Evolutionary conservation across 495 filamentous ascomycete species (phyloP).

Genomic region (Diplogelasinospora grovesii): DNA sequence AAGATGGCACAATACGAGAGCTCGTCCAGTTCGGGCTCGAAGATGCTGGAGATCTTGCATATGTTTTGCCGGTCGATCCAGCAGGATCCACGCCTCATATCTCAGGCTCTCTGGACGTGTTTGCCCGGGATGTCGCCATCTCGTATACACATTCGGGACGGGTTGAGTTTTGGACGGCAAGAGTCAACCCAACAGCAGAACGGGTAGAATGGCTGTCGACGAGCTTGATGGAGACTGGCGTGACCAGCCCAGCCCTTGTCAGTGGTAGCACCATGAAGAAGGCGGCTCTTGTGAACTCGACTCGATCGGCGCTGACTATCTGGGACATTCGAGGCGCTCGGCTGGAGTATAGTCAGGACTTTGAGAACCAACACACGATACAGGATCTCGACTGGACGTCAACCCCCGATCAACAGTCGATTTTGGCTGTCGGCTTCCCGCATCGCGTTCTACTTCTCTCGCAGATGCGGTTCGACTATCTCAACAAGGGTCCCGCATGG

Average conservation of each 20-base stretch:
- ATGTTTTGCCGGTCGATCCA: constrained; percentile 84
- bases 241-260: constrained; percentile 65
- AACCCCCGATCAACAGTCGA: constrained; percentile 83
- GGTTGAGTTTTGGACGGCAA: constrained; percentile 80
- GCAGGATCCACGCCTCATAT: constrained; percentile 65
- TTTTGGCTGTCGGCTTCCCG: constrained; percentile 85
- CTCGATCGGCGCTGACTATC: constrained; percentile 73
- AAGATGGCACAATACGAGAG: constrained; percentile 46
- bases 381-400: constrained; percentile 92
- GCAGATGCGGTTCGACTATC: constrained; percentile 90
- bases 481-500: constrained; percentile 88
- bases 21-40: constrained; percentile 70
- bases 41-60: constrained; percentile 65
- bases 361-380: constrained; percentile 66
- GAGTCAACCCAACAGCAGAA: constrained; percentile 50
- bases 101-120: constrained; percentile 81
- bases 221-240: constrained; percentile 73
- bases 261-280: constrained; percentile 85
- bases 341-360: constrained; percentile 73
- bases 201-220: constrained; percentile 79
- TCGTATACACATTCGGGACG: constrained; percentile 74
- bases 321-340: constrained; percentile 83
- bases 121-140: constrained; percentile 81
- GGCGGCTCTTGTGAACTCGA: constrained; percentile 70
- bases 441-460: constrained; percentile 78